Conservation (phyloP, 2,329 filamentous ascomycete genomes). For the Paraphoma sp. region DNA sequence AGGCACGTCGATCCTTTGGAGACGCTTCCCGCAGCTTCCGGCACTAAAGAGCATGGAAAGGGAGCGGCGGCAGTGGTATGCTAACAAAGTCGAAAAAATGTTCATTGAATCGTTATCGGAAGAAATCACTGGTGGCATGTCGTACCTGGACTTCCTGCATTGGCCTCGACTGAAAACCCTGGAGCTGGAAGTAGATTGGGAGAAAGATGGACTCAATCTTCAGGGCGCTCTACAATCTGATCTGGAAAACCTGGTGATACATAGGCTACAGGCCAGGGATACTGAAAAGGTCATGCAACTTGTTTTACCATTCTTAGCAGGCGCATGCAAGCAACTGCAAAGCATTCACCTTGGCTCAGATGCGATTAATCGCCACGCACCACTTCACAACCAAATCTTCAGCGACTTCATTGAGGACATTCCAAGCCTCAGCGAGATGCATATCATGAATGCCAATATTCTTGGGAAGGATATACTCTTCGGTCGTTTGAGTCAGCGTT, state of each 20-base stretch:
- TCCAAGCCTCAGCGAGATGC: constrained; percentile 28
- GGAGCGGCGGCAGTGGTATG: constrained; percentile 37
- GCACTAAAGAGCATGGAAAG: constrained; percentile 28
- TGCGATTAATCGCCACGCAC: constrained; percentile 20
- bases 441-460: constrained; percentile 31
- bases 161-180: constrained; percentile 40
- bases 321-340: constrained; percentile 26
- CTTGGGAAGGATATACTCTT: constrained; percentile 36
- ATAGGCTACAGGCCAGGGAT: constrained; percentile 29
- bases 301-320: constrained; percentile 31
- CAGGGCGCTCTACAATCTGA: constrained; percentile 28
- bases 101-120: constrained; percentile 27
- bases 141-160: constrained; percentile 30
- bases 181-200: constrained; percentile 39
- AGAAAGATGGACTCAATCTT: constrained; percentile 23
- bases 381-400: constrained; percentile 29
- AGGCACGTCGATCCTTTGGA: constrained; percentile 41
- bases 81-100: constrained; percentile 37
- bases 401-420: constrained; percentile 25
- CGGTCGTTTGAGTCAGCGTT: constrained; percentile 29
- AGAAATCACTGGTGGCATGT: constrained; percentile 20
- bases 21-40: constrained; percentile 37
- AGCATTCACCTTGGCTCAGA: constrained; percentile 36
- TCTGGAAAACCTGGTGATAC: constrained; percentile 35
- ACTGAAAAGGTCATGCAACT: constrained; percentile 27